Evolutionary conservation across 495 filamentous ascomycete genomes (phyloP), one percentile per base, ranked within the genome.

Genomic region (Neurospora sp.): DNA sequence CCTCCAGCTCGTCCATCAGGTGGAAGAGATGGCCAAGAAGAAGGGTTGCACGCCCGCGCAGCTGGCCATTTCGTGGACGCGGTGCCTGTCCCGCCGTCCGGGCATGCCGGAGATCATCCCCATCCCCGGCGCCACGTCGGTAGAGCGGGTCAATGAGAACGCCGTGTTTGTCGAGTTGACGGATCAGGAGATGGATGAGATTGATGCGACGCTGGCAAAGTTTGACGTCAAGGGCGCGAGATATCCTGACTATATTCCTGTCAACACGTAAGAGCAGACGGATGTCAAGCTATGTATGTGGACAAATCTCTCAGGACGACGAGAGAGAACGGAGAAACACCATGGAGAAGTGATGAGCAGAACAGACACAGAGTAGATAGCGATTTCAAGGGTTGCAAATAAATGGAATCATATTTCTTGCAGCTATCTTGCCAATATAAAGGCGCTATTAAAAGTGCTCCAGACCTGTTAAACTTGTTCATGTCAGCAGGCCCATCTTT

Each of bases 11-110:
- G 89, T 91, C 41, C 75, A 85, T 3, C 86, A 90, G 73, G 81
- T 97, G 39, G 85, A 90, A 74, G 85, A 85, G 65, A 75, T 97
- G 69, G 93, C 94, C 6, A 76, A 82, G 73, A 82, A 85, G 74
- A 97, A 95, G 84, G 88, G 88, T 14, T 88, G 87, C 74, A 92
- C 90, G 12, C 84, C 90, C 0, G 88, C 88, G 3, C 94, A 98
- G 83, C 82, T 97, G 42, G 94, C 93, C 12, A 82, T 97, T 71
- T 87, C 82, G 27, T 98, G 94, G 94, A 83, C 90, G 4, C 80
- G 73, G 38, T 69, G 82, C 4, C 78, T 90, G 71, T 86, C 87
- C 65, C 82, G 81, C 39, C 83, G 86, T 75, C 83, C 88, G 47
- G 92, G 89, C 14, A 85, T 90, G 78, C 88, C 89, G 14, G 86